Evolutionary conservation across 225 moss, liverwort and hornwort species (phyloP).

Genomic region (Polytrichum formosum): DNA sequence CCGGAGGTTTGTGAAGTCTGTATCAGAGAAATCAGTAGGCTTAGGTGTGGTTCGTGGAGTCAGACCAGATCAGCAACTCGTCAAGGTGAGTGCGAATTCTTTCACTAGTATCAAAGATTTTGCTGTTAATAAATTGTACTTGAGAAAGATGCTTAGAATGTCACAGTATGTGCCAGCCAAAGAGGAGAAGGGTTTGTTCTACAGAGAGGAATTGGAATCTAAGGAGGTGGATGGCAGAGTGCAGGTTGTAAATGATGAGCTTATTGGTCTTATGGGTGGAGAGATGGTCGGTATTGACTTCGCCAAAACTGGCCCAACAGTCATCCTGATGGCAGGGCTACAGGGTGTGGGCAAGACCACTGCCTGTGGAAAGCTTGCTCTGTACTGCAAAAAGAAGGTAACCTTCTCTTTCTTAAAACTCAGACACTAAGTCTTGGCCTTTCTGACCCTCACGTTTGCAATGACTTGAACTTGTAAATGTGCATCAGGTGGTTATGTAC

Average conservation of each 20-base stretch:
- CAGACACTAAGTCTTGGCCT: too few relatives aligned
- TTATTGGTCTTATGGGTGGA: constrained; percentile 89
- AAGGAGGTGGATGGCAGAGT: constrained; percentile 29
- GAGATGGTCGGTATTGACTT: constrained; percentile 75
- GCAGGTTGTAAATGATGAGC: constrained; percentile 98
- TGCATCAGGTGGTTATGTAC: too few relatives aligned
- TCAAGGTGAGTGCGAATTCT: constrained; percentile 30
- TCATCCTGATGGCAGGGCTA: constrained; percentile 92
- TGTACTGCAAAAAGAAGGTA: constrained; percentile 80
- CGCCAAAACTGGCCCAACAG: constrained; percentile 78
- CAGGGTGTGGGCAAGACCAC: constrained; percentile 99
- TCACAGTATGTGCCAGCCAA: neutral
- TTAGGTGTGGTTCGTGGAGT: constrained; percentile 88
- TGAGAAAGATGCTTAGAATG: neutral
- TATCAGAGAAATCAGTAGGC: constrained; percentile 81
- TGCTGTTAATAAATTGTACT: too few relatives aligned
- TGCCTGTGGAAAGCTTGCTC: constrained; percentile 90
- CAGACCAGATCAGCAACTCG: constrained; percentile 88
- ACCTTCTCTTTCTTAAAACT: too few relatives aligned
- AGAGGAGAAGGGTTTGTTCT: neutral
- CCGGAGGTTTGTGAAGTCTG: constrained; percentile 86
- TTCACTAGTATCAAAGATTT: neutral
- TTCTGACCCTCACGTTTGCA: too few relatives aligned
- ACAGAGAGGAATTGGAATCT: neutral
- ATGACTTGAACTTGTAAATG: too few relatives aligned